Evolutionary conservation across 805 yeast species (phyloP), one percentile per base, ranked within the genome.

Genomic region (Wickerhamiella slavikovae): DNA sequence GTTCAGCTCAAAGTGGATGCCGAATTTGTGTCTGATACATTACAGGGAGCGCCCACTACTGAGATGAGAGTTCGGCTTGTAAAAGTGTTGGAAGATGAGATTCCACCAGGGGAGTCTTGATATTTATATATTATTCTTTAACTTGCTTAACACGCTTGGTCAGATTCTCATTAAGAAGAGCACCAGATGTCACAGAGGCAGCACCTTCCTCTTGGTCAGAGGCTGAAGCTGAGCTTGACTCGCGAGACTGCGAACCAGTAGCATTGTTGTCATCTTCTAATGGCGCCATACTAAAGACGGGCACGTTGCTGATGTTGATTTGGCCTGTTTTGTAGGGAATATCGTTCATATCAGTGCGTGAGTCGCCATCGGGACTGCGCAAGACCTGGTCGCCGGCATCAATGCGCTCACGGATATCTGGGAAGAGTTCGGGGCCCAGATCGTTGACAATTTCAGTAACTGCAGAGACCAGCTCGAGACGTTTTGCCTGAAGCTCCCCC

Each of bases 81-180:
- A 28, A 71, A 64, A 42, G 64, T 80, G 2, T 56, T 85, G 40
- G 80, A 76, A 45, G 98, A 89, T 47, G 98, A 89, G 55, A 74
- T 89, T 26, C 98, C 98, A 10, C 91, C 92, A 4, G 98, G 96
- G 15, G 96, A 89, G 51, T 94, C 83, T 38, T 74, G 50, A 26
- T n/a, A n/a, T n/a, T 11, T n/a, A n/a, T n/a, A n/a, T n/a, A n/a
- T n/a, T n/a, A n/a, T n/a, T n/a, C n/a, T n/a, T n/a, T n/a, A n/a
- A n/a, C n/a, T n/a, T n/a, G n/a, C n/a, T n/a, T n/a, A n/a, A n/a
- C n/a, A 2, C 32, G 25, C 22, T 16, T 16, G 15, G 32, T 20
- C 3, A 30, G 18, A 20, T 30, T 29, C 11, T 30, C 15, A 17
- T 30, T 30, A 5, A 30, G 15, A 11, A 21, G 25, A 8, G 25